Base-by-base conservation (phyloP, 352 stramenopile species). In the Globisporangium abappressorium region DNA sequence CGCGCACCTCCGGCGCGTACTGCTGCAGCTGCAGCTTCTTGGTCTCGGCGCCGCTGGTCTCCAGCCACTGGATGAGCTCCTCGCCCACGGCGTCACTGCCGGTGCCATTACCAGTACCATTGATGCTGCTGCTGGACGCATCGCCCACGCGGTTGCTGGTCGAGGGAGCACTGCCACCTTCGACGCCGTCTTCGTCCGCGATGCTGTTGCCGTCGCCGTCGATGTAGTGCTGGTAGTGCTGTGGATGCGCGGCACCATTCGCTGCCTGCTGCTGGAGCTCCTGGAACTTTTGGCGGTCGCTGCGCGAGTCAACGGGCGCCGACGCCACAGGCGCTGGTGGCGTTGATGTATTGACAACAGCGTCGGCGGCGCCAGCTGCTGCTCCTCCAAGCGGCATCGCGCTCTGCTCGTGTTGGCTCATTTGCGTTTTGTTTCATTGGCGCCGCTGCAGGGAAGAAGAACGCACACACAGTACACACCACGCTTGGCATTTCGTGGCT, bases 1-100 rank as follows among this genome's bases (percentile, higher is more conserved):
- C 94, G 20, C 94, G 92, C 63, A 98, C 93, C 70, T 98, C 93
- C 18, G 90, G 87, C 62, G 90, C 92, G 70, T 98, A 98, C 66
- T 96, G 82, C 64, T 95, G 79, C 68, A 95, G 80, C 66, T 70
- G 53, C 18, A 95, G 76, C 70, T 96, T 94, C 69, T 82, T 87
- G 26, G 83, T 84, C 57, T 96, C 88, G 64, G 88, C 88, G 56
- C 81, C 82, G 66, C 79, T 85, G 20, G 61, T 58, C 57, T 91
- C 84, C 5, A 96, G 82, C 88, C 88, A 96, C 55, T 84, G 72
- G 57, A 93, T 84, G 20, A 96, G 75, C 58, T 91, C 82, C 41
- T 74, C 80, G 12, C 86, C 82, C 15, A 88, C 79, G 2, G 75
- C 79, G 61, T 90, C 85, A 33, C 51, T 24, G 72, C 63, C 6